A percentile compares a stretch with the other conserved stretches of the same genome.
These are phyloP conservation scores for Pythium sukuiense DNA, from an alignment of 352 stramenopile species.

Conservation along the genomic window DNA sequence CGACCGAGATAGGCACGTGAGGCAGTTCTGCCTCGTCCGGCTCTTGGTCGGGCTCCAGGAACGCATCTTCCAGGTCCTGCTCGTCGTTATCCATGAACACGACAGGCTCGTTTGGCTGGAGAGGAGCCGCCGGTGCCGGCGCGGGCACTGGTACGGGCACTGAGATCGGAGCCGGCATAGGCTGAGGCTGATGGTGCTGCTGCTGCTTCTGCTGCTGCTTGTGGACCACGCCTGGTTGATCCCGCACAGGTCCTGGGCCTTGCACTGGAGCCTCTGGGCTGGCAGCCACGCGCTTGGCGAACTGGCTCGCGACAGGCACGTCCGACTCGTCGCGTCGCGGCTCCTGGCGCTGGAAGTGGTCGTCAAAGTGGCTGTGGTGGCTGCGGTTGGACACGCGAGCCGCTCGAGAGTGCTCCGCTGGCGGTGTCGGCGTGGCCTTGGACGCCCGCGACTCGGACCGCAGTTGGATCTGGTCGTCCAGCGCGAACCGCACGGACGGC, in stretches of 20 bases:
- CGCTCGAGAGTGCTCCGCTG: conserved; percentile 4
- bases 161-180: neutral
- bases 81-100: conserved; percentile 7
- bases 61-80: conserved; percentile 2
- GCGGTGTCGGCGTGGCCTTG: neutral
- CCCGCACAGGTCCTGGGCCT: neutral
- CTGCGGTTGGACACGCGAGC: conserved; percentile 3
- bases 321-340: neutral
- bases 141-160: neutral
- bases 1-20: conserved; percentile 23
- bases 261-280: neutral
- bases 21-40: conserved; percentile 19
- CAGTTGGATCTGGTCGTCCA: conserved; percentile 29
- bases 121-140: neutral
- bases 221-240: neutral
- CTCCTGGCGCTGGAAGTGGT: neutral
- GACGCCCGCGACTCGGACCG: conserved; percentile 18
- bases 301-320: neutral
- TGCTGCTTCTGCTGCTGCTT: conserved; percentile 2
- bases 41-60: conserved; percentile 14
- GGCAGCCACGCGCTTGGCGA: neutral
- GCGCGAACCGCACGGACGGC: conserved; percentile 17
- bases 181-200: conserved; percentile 1
- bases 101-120: neutral
- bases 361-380: conserved; percentile 6